phyloP scores from a whole-genome alignment of 495 filamentous ascomycete genomes.

The Talaromyces trachyspermus region DNA sequence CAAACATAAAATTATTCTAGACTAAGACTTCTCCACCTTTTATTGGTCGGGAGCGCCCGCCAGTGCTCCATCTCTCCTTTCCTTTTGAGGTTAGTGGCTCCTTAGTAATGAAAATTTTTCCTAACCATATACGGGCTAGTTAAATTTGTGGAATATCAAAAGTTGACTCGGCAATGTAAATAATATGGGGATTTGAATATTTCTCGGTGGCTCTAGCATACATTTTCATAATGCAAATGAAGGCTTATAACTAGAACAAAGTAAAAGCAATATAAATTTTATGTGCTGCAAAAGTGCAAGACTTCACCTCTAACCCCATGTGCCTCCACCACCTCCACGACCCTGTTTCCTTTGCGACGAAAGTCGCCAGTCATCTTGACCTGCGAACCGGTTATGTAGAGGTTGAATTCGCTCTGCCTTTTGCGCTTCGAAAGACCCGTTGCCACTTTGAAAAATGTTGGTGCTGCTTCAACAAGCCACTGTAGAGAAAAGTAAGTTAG shows the following conservation, averaged over 20 bases:
- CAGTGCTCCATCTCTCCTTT: too few relatives aligned
- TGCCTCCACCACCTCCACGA: slow-evolving; percentile 84
- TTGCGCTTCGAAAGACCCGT: slow-evolving; percentile 85
- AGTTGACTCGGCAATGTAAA: too few relatives aligned
- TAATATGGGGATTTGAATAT: not conserved
- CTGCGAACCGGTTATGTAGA: slow-evolving; percentile 83
- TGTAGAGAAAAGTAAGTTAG: slow-evolving; percentile 5
- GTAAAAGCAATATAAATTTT: too few relatives aligned
- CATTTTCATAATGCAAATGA: not conserved
- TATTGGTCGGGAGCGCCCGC: slow-evolving; percentile 9
- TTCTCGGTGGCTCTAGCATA: not conserved
- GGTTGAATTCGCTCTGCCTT: slow-evolving; percentile 92
- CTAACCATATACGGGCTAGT: too few relatives aligned
- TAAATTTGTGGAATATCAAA: too few relatives aligned
- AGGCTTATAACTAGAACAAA: not conserved
- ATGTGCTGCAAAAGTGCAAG: too few relatives aligned
- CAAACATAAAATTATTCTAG: not conserved
- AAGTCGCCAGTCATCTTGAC: slow-evolving; percentile 90
- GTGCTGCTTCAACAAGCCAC: slow-evolving; percentile 82
- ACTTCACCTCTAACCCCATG: slow-evolving; percentile 65
- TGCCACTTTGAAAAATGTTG: slow-evolving; percentile 97
- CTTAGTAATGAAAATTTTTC: too few relatives aligned
- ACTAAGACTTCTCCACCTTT: slow-evolving; percentile 11
- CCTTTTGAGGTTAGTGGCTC: too few relatives aligned
- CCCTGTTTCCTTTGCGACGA: slow-evolving; percentile 83